Percentiles rank a stretch among this genome's conserved stretches.
These are phyloP conservation scores for Phytophthora kernoviae DNA, from an alignment of 352 stramenopile species.

Conservation along the genomic window DNA sequence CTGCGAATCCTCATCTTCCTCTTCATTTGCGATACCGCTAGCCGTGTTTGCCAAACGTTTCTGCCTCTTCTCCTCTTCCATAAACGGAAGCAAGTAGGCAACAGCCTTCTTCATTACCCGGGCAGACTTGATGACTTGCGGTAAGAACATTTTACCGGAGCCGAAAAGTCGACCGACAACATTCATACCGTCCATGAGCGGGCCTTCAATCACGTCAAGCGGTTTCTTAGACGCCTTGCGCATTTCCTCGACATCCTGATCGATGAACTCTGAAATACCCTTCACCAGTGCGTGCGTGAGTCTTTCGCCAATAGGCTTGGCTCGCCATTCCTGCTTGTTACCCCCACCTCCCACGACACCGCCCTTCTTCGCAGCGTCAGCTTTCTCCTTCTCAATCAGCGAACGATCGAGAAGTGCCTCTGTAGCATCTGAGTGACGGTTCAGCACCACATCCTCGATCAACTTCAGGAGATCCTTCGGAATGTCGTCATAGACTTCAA, in stretches of 20 bases:
- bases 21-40: conserved; percentile 86
- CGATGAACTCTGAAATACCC: conserved; percentile 96
- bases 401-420: conserved; percentile 93
- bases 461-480: conserved; percentile 85
- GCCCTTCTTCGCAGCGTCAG: conserved; percentile 86
- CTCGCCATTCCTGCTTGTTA: conserved; percentile 90
- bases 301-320: conserved; percentile 90
- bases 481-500: conserved; percentile 89
- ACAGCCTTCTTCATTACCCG: conserved; percentile 99
- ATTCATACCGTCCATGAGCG: conserved; percentile 99
- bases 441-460: conserved; percentile 95
- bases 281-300: conserved; percentile 97
- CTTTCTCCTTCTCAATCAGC: conserved; percentile 83
- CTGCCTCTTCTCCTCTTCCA: conserved; percentile 96
- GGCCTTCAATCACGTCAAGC: conserved; percentile 98
- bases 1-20: conserved; percentile 81
- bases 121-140: conserved; percentile 98
- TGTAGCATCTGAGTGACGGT: conserved; percentile 87
- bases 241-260: conserved; percentile 96
- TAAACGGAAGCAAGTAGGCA: conserved; percentile 97
- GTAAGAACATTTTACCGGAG: conserved; percentile 98
- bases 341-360: conserved; percentile 48
- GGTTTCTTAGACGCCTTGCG: conserved; percentile 70
- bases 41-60: conserved; percentile 74
- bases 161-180: conserved; percentile 97